phyloP scores from a whole-genome alignment of 176 grass and related monocot genomes.

The Rhipidocladum racemiflorum region DNA sequence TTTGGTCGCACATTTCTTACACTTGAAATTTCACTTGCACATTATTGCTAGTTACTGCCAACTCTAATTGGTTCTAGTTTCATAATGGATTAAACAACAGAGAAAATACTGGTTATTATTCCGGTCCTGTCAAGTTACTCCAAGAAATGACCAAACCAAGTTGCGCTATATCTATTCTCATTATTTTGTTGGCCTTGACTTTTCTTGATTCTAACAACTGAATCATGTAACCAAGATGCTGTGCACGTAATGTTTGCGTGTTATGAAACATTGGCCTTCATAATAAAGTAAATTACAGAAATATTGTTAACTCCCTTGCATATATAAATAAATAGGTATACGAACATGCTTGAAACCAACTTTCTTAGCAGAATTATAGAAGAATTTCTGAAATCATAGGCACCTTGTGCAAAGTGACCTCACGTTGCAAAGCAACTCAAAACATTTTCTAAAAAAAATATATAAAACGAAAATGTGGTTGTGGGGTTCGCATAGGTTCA shows the following conservation, averaged over 20 bases:
- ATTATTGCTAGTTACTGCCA: neutral
- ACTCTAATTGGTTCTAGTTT: constrained; percentile 3
- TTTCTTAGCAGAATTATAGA: neutral
- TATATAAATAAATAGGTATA: neutral
- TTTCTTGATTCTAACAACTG: neutral
- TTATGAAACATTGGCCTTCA: neutral
- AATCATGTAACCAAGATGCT: neutral
- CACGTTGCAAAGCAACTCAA: neutral
- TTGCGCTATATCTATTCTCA: neutral
- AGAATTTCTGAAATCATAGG: neutral
- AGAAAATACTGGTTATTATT: neutral
- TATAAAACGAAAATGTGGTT: neutral
- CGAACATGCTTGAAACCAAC: neutral
- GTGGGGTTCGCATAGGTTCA: neutral
- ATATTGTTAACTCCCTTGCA: neutral
- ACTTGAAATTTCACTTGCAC: neutral
- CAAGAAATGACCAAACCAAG: neutral
- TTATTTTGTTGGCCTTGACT: neutral
- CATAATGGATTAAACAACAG: neutral
- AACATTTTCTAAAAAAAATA: neutral
- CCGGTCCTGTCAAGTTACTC: neutral
- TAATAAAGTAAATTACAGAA: neutral
- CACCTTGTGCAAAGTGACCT: neutral
- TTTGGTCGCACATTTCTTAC: neutral
- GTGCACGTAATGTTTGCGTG: neutral